Conservation (phyloP, 208 protist genomes). For the Trypanosoma scelopori region DNA sequence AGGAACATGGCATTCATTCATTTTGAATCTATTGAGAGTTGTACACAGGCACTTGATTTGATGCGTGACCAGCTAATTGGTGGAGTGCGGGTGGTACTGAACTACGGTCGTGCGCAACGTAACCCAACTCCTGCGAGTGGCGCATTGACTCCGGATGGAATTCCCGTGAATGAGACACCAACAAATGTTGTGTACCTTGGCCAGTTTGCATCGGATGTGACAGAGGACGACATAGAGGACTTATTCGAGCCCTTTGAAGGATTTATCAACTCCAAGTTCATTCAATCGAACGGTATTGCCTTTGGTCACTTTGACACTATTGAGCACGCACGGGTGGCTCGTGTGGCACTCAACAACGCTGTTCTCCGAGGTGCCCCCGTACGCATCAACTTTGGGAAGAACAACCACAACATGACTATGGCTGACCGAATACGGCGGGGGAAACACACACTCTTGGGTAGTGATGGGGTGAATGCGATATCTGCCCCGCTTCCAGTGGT, state of each 20-base stretch:
- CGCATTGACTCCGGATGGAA: constrained; percentile 38
- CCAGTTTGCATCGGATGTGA: constrained; percentile 63
- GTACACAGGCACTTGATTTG: constrained; percentile 75
- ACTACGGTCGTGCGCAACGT: constrained; percentile 78
- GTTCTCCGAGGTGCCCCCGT: constrained; percentile 65
- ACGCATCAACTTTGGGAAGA: constrained; percentile 83
- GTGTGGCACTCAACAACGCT: constrained; percentile 50
- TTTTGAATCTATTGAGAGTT: constrained; percentile 81
- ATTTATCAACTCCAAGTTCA: constrained; percentile 84
- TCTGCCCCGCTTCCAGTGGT: neutral
- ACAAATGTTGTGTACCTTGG: constrained; percentile 89
- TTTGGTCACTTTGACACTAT: constrained; percentile 85
- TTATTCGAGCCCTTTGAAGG: constrained; percentile 75
- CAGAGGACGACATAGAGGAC: constrained; percentile 63
- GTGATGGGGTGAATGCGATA: neutral
- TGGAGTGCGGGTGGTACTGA: constrained; percentile 70
- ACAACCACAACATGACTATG: constrained; percentile 74
- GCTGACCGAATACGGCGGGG: constrained; percentile 49
- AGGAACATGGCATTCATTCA: constrained; percentile 83
- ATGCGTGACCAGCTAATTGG: constrained; percentile 71
- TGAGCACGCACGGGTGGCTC: constrained; percentile 60
- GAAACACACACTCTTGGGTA: constrained; percentile 14
- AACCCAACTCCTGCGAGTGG: constrained; percentile 5
- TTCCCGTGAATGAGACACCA: constrained; percentile 62
- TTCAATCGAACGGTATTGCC: constrained; percentile 59